A percentile compares a stretch with the other conserved stretches of the same genome.
phyloP scores from a whole-genome alignment of 2,329 filamentous ascomycete genomes.

The Aspergillus fischeri region DNA sequence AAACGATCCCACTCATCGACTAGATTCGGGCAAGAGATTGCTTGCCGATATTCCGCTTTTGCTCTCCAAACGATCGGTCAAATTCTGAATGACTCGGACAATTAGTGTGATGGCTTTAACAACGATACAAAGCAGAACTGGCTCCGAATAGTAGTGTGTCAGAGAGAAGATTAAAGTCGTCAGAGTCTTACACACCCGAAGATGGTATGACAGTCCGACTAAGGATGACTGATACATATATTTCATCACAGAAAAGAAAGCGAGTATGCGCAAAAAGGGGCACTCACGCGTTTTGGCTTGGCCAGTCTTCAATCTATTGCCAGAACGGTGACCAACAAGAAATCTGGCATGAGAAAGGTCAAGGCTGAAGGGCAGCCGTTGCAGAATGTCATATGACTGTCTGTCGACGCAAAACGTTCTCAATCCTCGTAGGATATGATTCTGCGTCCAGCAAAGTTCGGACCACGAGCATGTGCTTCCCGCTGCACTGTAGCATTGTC shows the following conservation, averaged over 20 bases:
- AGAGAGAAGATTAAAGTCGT: conserved; percentile 47
- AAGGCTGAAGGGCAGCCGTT: not conserved
- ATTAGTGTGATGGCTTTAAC: not conserved
- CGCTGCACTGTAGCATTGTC: conserved; percentile 10
- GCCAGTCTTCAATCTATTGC: too few species aligned
- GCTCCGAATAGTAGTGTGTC: conserved; percentile 15
- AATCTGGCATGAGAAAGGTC: not conserved
- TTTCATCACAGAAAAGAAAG: conserved; percentile 68
- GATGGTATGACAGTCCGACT: conserved; percentile 63
- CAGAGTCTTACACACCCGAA: conserved; percentile 38
- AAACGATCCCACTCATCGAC: too few species aligned
- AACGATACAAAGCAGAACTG: not conserved
- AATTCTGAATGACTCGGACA: not conserved
- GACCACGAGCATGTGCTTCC: not conserved
- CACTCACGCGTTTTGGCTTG: conserved; percentile 8
- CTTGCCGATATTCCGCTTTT: not conserved
- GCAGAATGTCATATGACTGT: not conserved
- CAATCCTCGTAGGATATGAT: conserved; percentile 38
- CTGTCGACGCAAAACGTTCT: not conserved
- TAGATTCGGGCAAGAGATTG: not conserved
- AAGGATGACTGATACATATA: conserved; percentile 91
- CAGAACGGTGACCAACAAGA: not conserved
- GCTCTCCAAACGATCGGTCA: not conserved
- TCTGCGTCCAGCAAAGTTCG: conserved; percentile 24
- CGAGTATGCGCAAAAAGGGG: conserved; percentile 4